Evolutionary conservation across 2,329 filamentous ascomycete species (phyloP).

Genomic region (Arthroderma sp.): DNA sequence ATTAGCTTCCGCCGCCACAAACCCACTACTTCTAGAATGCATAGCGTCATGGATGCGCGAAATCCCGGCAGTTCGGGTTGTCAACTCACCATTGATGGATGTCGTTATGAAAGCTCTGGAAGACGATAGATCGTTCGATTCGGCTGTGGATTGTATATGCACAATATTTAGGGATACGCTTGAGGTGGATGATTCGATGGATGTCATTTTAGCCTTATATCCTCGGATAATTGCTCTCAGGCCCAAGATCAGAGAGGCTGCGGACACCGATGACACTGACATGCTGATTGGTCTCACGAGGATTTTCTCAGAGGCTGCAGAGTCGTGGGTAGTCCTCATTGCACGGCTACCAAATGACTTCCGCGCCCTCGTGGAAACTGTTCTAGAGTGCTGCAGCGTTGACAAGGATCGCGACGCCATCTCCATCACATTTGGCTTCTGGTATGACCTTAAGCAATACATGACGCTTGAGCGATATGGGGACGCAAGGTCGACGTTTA

Average conservation of each 20-base stretch:
- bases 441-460: conserved; percentile 97
- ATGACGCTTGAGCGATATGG: conserved; percentile 82
- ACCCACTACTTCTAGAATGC: conserved; percentile 84
- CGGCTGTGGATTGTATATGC: conserved; percentile 84
- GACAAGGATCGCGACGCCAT: conserved; percentile 87
- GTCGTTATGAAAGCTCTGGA: conserved; percentile 62
- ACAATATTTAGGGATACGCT: conserved; percentile 82
- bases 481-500: conserved; percentile 60
- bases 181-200: conserved; percentile 81
- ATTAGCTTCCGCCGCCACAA: conserved; percentile 61
- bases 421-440: conserved; percentile 88
- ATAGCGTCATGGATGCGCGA: conserved; percentile 95
- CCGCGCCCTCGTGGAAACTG: conserved; percentile 69
- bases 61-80: conserved; percentile 69
- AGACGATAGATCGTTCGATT: conserved; percentile 65
- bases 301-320: conserved; percentile 82
- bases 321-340: conserved; percentile 87
- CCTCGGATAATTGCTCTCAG: conserved; percentile 64
- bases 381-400: conserved; percentile 79
- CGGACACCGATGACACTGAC: conserved; percentile 71
- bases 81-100: conserved; percentile 72
- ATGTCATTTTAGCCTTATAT: conserved; percentile 69
- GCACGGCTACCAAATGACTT: conserved; percentile 73
- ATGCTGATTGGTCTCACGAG: conserved; percentile 78
- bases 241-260: conserved; percentile 61